Evolutionary conservation across 1,284 basidiomycete species (phyloP).

Genomic region (Pseudozyma sp.): DNA sequence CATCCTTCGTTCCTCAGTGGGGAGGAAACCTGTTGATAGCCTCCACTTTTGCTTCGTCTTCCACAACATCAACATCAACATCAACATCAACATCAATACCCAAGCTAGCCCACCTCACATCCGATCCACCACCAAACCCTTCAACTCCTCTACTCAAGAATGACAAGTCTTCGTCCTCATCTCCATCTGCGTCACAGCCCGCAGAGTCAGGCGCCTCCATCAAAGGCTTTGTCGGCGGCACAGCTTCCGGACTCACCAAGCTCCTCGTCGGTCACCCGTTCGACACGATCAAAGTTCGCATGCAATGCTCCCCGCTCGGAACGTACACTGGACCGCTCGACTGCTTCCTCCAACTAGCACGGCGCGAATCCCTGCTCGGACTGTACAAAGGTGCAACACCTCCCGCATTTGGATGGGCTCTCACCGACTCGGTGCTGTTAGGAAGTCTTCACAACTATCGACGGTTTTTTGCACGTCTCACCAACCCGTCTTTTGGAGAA

Average conservation of each 20-base stretch:
- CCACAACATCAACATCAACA: slow-evolving; percentile 1
- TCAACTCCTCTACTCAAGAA: slow-evolving; percentile 13
- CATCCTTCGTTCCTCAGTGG: slow-evolving; percentile 26
- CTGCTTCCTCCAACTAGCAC: slow-evolving; percentile 75
- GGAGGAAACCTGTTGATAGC: slow-evolving; percentile 22
- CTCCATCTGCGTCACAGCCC: background rate
- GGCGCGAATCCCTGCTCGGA: slow-evolving; percentile 72
- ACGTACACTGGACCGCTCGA: slow-evolving; percentile 78
- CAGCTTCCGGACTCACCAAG: slow-evolving; percentile 69
- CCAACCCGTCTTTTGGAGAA: slow-evolving; percentile 18
- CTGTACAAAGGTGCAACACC: slow-evolving; percentile 73
- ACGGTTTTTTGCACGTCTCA: slow-evolving; percentile 25
- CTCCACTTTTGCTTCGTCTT: slow-evolving; percentile 6
- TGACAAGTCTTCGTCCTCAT: background rate
- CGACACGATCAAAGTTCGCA: slow-evolving; percentile 80
- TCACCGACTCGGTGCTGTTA: slow-evolving; percentile 80
- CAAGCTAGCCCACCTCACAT: slow-evolving; percentile 8
- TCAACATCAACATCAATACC: slow-evolving; percentile 24
- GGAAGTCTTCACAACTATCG: slow-evolving; percentile 74
- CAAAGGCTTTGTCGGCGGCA: slow-evolving; percentile 69
- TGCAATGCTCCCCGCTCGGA: slow-evolving; percentile 80
- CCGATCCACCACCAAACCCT: slow-evolving; percentile 35
- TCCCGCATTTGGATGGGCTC: slow-evolving; percentile 81
- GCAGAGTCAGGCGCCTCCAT: slow-evolving; percentile 35
- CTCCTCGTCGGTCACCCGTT: slow-evolving; percentile 70